A percentile compares a stretch with the other conserved stretches of the same genome.
phyloP scores from a whole-genome alignment of 1,284 basidiomycete genomes.

The Heterobasidion parviporum region DNA sequence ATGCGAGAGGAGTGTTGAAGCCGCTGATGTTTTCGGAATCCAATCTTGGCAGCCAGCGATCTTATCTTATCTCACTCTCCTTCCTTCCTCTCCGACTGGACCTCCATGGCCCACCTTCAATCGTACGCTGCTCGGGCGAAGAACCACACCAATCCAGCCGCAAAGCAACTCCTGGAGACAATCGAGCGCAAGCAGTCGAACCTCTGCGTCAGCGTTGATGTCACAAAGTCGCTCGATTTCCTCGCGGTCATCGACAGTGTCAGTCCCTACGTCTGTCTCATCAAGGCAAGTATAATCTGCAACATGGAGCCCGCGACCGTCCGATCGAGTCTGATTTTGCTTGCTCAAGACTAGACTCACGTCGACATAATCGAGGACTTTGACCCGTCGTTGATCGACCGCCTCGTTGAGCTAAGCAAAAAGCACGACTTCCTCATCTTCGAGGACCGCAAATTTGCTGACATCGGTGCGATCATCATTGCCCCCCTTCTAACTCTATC shows the following conservation, averaged over 20 bases:
- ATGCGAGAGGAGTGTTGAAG: slow-evolving; percentile 5
- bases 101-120: slow-evolving; percentile 17
- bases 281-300: slow-evolving; percentile 63
- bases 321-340: not conserved
- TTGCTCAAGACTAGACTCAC: slow-evolving; percentile 68
- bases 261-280: slow-evolving; percentile 84
- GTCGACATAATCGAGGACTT: slow-evolving; percentile 96
- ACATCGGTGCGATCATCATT: slow-evolving; percentile 68
- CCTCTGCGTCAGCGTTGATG: slow-evolving; percentile 93
- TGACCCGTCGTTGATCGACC: slow-evolving; percentile 63
- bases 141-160: slow-evolving; percentile 66
- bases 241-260: slow-evolving; percentile 84
- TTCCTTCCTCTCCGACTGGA: not conserved
- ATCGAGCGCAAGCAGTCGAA: slow-evolving; percentile 90
- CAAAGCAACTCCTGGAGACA: slow-evolving; percentile 69
- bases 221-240: slow-evolving; percentile 76
- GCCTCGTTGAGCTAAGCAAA: slow-evolving; percentile 63
- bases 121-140: slow-evolving; percentile 63
- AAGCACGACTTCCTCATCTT: slow-evolving; percentile 96
- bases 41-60: not conserved
- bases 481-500: not conserved
- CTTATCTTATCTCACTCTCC: not conserved
- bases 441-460: slow-evolving; percentile 98
- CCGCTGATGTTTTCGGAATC: not conserved
- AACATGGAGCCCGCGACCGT: not conserved